Base-by-base conservation (phyloP, 2,329 filamentous ascomycete genomes). In the Cercospora janseana region DNA sequence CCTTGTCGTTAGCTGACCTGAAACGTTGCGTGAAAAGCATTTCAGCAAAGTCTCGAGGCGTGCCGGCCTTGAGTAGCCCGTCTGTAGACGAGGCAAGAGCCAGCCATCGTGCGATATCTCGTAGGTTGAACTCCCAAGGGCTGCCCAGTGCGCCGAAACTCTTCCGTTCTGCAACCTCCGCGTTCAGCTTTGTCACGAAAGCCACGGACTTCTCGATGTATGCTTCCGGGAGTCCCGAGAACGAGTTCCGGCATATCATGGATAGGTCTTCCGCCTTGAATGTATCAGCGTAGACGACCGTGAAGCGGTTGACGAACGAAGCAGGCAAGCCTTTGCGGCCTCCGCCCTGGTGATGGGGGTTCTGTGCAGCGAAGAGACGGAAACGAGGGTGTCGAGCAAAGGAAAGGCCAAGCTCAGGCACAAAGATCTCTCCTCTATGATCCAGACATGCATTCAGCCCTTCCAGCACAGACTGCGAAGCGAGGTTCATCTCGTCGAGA, bases 261-360 rank as follows among this genome's bases (percentile, higher is more conserved):
- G 85, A 79, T 52, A 98, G 72, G 72, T 98, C 93, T 24, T 88
- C 79, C 20, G 86, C 77, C 12, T 80, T 86, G 66, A 98, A 93
- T 4, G 90, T 81, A 64, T 98, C 93, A 51, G 93, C 90, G 70
- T 97, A 97, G 0, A 98, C 94, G 13, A 98, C 92, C 28, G 94
- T 93, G 68, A 98, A 98, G 37, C 94, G 87, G 68, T 98, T 97
- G 55, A 98, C 93, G 63, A 98, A 98, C 1, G 93, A 97, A 50
- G 87, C 87, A 1, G 93, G 93, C 27, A 98, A 75, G 29, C 93
- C 93, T 70, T 98, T 98, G 60, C 93, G 82, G 7, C 93, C 93
- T 56, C 93, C 92, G 50, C 93, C 93, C 70, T 98, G 93, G 63
- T 96, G 89, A 70, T 98, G 93, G 6, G 93, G 93, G 66, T 98